Base-by-base conservation (phyloP, 441 rosid species). In the Pelargonium fulgidum region DNA sequence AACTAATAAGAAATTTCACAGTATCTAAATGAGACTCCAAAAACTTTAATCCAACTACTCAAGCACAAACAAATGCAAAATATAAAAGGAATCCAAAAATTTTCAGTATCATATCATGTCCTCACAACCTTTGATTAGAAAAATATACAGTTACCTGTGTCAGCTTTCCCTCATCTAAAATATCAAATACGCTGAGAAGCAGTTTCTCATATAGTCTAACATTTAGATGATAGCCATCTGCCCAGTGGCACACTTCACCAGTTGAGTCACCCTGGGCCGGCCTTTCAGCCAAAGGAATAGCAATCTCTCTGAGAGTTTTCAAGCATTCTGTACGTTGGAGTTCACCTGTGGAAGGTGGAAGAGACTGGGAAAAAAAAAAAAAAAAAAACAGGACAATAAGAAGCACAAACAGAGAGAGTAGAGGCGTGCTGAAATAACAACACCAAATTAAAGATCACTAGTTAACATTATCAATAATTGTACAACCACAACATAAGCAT, bases 181-280 rank as follows among this genome's bases (percentile, higher is more conserved):
- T 85, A 85, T 90, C 95, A 78, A 95, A 92, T 79, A 95, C 91
- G 72, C 99, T 85, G 77, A 86, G 89, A 69, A 95, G 98, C 78
- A 95, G 83, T 80, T 92, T 95, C 80, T 92, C 96, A 58, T 92
- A 95, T 59, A 95, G 84, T 78, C 86, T 90, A 76, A 90, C 88
- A 79, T 95, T 95, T 72, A 95, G 83, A 84, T 87, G 93, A 80
- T 92, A 95, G 48, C 99, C 98, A 87, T 92, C 99, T 56, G 95
- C 97, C 99, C 99, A 95, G 73, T 95, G 99, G 87, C 96, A 90
- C 44, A 95, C 91, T 89, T 90, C 97, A 77, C 99, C 99, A 54
- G 99, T 90, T 80, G 90, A 87, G 85, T 95, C 99, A 79, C 96
- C 97, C 67, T 93, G 92, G 65, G 97, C 97, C 12, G 98, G 97